Conservation (phyloP, 164 flowering plant species). For the Magnolia sinica region DNA sequence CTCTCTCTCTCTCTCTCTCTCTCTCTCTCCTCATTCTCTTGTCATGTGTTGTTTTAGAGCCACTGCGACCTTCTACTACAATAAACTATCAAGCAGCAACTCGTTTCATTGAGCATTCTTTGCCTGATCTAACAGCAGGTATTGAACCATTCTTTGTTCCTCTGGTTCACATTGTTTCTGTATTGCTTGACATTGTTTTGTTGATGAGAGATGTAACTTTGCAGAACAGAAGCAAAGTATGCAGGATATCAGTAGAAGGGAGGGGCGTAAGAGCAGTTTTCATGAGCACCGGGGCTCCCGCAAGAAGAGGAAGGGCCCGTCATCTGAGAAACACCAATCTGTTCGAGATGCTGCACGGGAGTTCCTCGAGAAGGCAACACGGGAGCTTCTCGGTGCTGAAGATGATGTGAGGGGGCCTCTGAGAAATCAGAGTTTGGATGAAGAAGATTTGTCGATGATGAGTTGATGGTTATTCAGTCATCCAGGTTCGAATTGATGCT, state of each 20-base stretch:
- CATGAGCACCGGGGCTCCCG: slow-evolving; percentile 31
- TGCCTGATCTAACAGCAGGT: slow-evolving; percentile 91
- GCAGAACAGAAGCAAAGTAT: slow-evolving; percentile 78
- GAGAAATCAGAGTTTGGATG: slow-evolving; percentile 32
- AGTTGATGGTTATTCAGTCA: slow-evolving; percentile 20
- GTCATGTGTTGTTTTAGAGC: slow-evolving; percentile 47
- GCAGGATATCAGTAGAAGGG: slow-evolving; percentile 64
- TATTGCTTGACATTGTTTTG: not conserved
- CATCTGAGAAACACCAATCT: slow-evolving; percentile 46
- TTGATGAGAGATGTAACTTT: slow-evolving; percentile 5
- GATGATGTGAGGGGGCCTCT: slow-evolving; percentile 70
- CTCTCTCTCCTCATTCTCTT: no score
- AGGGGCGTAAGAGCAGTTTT: slow-evolving; percentile 33
- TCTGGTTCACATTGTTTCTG: no score
- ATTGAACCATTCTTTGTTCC: slow-evolving; percentile 6
- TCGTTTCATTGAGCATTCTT: slow-evolving; percentile 89
- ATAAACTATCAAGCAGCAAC: slow-evolving; percentile 81
- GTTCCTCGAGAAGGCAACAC: slow-evolving; percentile 86
- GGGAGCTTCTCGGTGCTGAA: slow-evolving; percentile 69
- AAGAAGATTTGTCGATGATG: slow-evolving; percentile 31
- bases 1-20: not conserved
- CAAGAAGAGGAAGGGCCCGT: slow-evolving; percentile 72
- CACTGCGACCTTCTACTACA: slow-evolving; percentile 70
- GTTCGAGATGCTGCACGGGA: slow-evolving; percentile 75
- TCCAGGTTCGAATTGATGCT: slow-evolving; percentile 2